Evolutionary conservation across 192 early-diverging fungal genomes (phyloP).

Genomic region (Backusella mclennaniae): DNA sequence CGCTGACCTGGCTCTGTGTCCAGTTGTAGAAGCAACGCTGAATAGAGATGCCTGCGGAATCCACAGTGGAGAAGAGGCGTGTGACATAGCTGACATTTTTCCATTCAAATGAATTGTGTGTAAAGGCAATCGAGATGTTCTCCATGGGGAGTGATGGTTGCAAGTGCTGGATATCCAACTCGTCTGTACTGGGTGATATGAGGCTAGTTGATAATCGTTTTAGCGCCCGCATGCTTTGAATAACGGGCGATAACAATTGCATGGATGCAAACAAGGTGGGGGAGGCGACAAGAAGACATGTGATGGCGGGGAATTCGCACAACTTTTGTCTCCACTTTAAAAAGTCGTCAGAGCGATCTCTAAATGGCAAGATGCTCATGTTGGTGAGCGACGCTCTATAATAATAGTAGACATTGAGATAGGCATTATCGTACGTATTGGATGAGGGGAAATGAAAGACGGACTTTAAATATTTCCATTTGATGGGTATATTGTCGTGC

Average conservation of each 20-base stretch:
- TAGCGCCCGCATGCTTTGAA: background rate
- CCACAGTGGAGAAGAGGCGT: background rate
- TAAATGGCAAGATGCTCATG: background rate
- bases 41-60: background rate
- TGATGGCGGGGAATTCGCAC: background rate
- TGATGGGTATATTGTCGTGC: background rate
- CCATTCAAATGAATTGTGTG: background rate
- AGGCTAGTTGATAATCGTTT: background rate
- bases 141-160: background rate
- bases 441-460: background rate
- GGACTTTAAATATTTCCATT: background rate
- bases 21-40: background rate
- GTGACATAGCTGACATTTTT: background rate
- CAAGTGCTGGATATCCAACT: background rate
- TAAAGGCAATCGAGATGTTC: background rate
- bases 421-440: background rate
- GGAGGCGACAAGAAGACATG: background rate
- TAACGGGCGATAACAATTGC: background rate
- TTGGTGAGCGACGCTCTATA: background rate
- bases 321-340: background rate
- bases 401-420: background rate
- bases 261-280: background rate
- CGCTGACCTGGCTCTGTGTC: background rate
- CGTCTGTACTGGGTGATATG: background rate
- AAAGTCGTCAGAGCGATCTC: constrained; percentile 3